A percentile compares a stretch with the other conserved stretches of the same genome.
phyloP scores from a whole-genome alignment of 2,329 filamentous ascomycete genomes.

The Verticillium albo-atrum region DNA sequence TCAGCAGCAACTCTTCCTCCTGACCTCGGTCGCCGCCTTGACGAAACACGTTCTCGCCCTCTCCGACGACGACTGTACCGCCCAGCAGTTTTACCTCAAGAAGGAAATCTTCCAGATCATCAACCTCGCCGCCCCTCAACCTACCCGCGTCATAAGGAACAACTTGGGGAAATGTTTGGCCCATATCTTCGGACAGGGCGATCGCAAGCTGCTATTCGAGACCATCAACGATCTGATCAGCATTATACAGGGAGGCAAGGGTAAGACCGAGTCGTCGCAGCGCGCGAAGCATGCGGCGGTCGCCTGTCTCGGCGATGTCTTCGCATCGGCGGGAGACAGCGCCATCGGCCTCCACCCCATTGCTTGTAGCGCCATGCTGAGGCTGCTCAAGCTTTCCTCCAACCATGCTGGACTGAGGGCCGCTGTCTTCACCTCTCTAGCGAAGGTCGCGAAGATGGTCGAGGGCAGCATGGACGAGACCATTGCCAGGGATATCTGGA shows the following conservation, averaged over 20 bases:
- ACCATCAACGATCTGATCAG: constrained; percentile 83
- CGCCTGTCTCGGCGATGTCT: constrained; percentile 82
- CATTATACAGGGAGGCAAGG: constrained; percentile 70
- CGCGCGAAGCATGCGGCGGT: constrained; percentile 83
- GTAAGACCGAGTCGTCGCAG: constrained; percentile 69
- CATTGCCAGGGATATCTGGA: constrained; percentile 88
- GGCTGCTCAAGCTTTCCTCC: constrained; percentile 73
- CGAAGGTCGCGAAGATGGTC: constrained; percentile 73
- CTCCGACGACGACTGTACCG: constrained; percentile 73
- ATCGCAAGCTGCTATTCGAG: constrained; percentile 89
- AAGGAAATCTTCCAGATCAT: constrained; percentile 93
- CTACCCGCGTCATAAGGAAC: constrained; percentile 84
- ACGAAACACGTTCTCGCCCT: constrained; percentile 74
- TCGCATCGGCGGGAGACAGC: constrained; percentile 89
- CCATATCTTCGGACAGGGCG: constrained; percentile 77
- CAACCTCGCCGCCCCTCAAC: constrained; percentile 72
- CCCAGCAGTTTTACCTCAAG: constrained; percentile 88
- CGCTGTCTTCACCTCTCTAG: constrained; percentile 69
- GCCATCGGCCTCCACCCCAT: constrained; percentile 78
- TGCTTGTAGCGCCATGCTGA: constrained; percentile 67
- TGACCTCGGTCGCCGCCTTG: constrained; percentile 82
- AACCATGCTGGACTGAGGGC: constrained; percentile 79
- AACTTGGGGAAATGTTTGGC: constrained; percentile 82
- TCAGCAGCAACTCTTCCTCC: constrained; percentile 90
- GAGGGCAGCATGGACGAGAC: constrained; percentile 75